phyloP scores from a whole-genome alignment of 2,329 filamentous ascomycete genomes.

The Aspergillus brasiliensis region DNA sequence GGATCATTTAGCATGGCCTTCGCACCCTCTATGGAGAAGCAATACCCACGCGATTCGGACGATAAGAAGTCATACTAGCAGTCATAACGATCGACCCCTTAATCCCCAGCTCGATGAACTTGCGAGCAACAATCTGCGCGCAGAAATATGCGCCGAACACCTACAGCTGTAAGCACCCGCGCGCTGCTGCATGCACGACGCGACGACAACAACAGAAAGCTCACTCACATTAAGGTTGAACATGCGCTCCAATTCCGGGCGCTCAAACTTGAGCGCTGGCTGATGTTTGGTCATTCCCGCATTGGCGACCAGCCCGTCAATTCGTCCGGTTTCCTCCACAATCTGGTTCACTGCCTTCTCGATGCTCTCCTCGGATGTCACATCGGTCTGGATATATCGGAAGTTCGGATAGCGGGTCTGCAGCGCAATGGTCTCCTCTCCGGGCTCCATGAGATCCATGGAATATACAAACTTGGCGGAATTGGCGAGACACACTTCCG shows the following conservation, averaged over 20 bases:
- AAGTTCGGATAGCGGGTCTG: slow-evolving; percentile 47
- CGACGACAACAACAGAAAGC: no score
- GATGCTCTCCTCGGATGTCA: slow-evolving; percentile 47
- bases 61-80: slow-evolving; percentile 52
- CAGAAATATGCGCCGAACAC: slow-evolving; percentile 35
- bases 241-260: slow-evolving; percentile 43
- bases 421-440: slow-evolving; percentile 36
- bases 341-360: slow-evolving; percentile 45
- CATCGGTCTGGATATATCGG: slow-evolving; percentile 50
- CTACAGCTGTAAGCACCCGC: slow-evolving; percentile 4
- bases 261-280: slow-evolving; percentile 48
- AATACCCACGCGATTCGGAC: slow-evolving; percentile 44
- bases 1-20: neutral
- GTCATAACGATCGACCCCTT: slow-evolving; percentile 49
- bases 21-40: accelerated
- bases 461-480: slow-evolving; percentile 43
- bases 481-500: slow-evolving; percentile 51
- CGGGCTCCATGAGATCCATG: slow-evolving; percentile 42
- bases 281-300: slow-evolving; percentile 51
- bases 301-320: slow-evolving; percentile 49
- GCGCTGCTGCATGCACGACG: neutral
- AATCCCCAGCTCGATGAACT: slow-evolving; percentile 46
- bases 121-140: slow-evolving; percentile 31
- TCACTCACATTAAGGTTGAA: slow-evolving; percentile 47
- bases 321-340: slow-evolving; percentile 38